Base-by-base conservation (phyloP, 2,329 filamentous ascomycete species). In the Cytospora schulzeri region DNA sequence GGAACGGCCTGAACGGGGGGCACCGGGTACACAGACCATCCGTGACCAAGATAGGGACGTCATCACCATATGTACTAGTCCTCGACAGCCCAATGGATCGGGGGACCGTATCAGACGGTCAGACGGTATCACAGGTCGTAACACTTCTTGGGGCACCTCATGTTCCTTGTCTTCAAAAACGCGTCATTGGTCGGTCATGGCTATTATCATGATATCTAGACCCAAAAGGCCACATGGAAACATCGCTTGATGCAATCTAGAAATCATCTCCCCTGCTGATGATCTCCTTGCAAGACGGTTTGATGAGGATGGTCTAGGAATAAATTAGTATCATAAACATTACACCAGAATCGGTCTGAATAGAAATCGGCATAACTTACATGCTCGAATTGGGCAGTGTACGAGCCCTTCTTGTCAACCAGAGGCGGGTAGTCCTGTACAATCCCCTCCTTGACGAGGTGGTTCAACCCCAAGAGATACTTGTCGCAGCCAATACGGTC, bases 401-500 rank as follows among this genome's bases (percentile, higher is more conserved):
- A 97, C 29, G 91, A 96, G 65, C 94, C 94, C 84, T 96, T 96
- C 79, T 93, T 88, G 79, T 97, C 93, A 70, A 91, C 89, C 71
- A 97, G 81, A 33, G 93, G 93, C 48, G 93, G 92, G 75, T 97
- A 97, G 52, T 91, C 88, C 78, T 97, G 91, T 52, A 97, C 91
- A 70, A 97, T 91, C 65, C 92, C 93, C 64, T 83, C 87, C 51
- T 87, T 83, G 55, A 97, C 92, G 51, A 97, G 83, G 73, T 89
- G 94, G 79, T 96, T 97, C 76, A 97, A 81, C 89, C 93, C 93
- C 9, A 97, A 83, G 45, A 97, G 85, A 75, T 98, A 97, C 78
- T 97, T 97, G 67, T 97, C 92, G 76, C 96, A 91, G 29, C 94
- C 93, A n/a, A 97, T 78, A 62, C 93, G 89, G 78, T 97, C 93